These are phyloP conservation scores for Glycyrrhiza uralensis DNA, from an alignment of 306 rosid genomes.

Conservation along the genomic window DNA sequence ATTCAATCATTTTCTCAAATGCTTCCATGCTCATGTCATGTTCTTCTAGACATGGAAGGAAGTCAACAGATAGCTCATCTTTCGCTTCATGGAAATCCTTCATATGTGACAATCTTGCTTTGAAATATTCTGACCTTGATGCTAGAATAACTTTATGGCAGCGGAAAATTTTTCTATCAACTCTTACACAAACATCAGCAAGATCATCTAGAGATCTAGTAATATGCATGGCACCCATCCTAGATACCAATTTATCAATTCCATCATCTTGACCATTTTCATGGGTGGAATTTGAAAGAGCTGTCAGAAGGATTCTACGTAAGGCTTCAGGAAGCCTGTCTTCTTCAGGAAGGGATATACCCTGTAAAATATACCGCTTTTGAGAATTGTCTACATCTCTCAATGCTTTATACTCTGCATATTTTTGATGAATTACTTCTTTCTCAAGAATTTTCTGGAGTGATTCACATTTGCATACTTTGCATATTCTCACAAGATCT, in stretches of 20 bases:
- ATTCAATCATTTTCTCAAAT: slow-evolving; percentile 85
- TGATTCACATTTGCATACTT: slow-evolving; percentile 85
- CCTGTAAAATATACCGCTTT: slow-evolving; percentile 82
- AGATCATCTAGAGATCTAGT: slow-evolving; percentile 54
- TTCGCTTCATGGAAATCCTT: slow-evolving; percentile 77
- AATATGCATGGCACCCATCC: slow-evolving; percentile 43
- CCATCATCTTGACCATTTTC: slow-evolving; percentile 36
- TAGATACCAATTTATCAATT: slow-evolving; percentile 32
- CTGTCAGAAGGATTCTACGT: slow-evolving; percentile 47
- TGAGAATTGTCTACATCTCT: slow-evolving; percentile 67
- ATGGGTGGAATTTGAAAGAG: slow-evolving; percentile 54
- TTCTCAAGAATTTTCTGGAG: slow-evolving; percentile 68
- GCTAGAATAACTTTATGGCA: slow-evolving; percentile 93
- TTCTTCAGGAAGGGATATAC: slow-evolving; percentile 74
- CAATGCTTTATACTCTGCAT: slow-evolving; percentile 75
- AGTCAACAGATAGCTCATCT: slow-evolving; percentile 36
- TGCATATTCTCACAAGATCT: slow-evolving; percentile 84
- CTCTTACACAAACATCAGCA: slow-evolving; percentile 78
- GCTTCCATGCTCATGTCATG: slow-evolving; percentile 76
- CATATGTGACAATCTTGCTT: slow-evolving; percentile 79
- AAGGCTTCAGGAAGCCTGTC: slow-evolving; percentile 81
- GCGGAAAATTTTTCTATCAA: slow-evolving; percentile 57
- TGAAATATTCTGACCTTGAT: slow-evolving; percentile 90
- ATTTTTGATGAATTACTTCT: slow-evolving; percentile 69
- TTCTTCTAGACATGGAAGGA: slow-evolving; percentile 80